Conservation (phyloP, 1,284 basidiomycete species). For the Schizopora paradoxa region DNA sequence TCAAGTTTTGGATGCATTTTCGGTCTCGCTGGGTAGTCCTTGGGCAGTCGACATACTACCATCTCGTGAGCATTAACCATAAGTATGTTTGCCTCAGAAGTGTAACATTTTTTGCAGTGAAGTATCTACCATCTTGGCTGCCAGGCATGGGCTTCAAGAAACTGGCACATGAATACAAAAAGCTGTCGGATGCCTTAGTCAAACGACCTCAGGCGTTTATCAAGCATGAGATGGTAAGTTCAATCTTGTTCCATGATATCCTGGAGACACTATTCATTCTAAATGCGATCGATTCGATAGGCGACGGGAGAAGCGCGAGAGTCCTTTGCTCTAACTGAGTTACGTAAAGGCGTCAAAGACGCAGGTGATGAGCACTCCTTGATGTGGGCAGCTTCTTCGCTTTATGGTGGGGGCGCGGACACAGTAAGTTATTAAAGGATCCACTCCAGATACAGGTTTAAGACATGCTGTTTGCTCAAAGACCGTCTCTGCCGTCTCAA, state of each 20-base stretch:
- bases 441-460: not conserved
- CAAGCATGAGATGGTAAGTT: constrained; percentile 24
- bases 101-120: constrained; percentile 23
- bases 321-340: constrained; percentile 16
- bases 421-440: constrained; percentile 18
- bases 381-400: constrained; percentile 4
- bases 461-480: not conserved
- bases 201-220: constrained; percentile 27
- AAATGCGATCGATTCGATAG: not conserved
- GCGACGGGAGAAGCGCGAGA: constrained; percentile 9
- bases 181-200: constrained; percentile 22
- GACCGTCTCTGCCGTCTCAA: not conserved
- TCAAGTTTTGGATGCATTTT: constrained; percentile 20
- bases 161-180: constrained; percentile 21
- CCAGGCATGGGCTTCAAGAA: constrained; percentile 32
- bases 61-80: constrained; percentile 19
- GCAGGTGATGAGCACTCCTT: constrained; percentile 20
- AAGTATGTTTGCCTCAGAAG: not conserved
- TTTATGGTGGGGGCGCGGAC: constrained; percentile 19
- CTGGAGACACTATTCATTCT: not conserved
- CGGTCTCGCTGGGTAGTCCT: constrained; percentile 21
- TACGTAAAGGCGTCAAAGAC: constrained; percentile 22
- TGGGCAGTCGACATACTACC: constrained; percentile 32
- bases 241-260: not conserved
- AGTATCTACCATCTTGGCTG: constrained; percentile 32